These are phyloP conservation scores for Neofusicoccum laricinum DNA, from an alignment of 2,329 filamentous ascomycete genomes.

Conservation along the genomic window DNA sequence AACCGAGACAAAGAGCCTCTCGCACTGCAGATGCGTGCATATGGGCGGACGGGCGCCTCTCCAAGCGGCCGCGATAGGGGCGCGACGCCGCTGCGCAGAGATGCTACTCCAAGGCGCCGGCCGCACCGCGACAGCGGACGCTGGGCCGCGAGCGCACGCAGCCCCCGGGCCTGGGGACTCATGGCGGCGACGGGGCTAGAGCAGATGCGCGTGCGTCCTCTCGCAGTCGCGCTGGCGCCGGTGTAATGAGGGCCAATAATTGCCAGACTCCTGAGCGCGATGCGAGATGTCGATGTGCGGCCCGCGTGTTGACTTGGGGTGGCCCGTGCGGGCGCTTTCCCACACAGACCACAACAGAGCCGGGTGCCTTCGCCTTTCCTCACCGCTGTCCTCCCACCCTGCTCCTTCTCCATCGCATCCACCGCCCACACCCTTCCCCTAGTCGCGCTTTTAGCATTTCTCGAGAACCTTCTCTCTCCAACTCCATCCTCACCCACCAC, in stretches of 20 bases:
- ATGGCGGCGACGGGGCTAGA: not conserved
- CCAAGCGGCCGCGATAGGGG: not conserved
- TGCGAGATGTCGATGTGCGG: constrained; percentile 12
- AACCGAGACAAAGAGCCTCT: not conserved
- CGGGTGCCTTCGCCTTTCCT: constrained; percentile 3
- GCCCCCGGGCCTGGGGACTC: not conserved
- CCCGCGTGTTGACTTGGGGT: not conserved
- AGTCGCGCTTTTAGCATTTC: constrained; percentile 3
- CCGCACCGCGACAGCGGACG: not conserved
- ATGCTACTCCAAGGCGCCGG: not conserved
- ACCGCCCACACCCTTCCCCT: constrained; percentile 6
- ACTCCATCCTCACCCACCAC: not conserved
- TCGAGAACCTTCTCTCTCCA: not conserved
- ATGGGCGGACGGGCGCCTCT: not conserved
- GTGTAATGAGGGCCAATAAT: not conserved
- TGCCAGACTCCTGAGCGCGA: not conserved
- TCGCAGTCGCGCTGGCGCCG: too few species aligned
- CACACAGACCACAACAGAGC: constrained; percentile 14
- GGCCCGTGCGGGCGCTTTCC: not conserved
- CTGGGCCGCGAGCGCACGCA: not conserved
- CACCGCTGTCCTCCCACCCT: constrained; percentile 9
- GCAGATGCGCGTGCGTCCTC: not conserved
- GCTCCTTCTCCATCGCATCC: constrained; percentile 13
- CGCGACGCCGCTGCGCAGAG: not conserved
- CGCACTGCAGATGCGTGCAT: not conserved